Base-by-base conservation (phyloP, 2,329 filamentous ascomycete species). In the Aspergillus tanneri region DNA sequence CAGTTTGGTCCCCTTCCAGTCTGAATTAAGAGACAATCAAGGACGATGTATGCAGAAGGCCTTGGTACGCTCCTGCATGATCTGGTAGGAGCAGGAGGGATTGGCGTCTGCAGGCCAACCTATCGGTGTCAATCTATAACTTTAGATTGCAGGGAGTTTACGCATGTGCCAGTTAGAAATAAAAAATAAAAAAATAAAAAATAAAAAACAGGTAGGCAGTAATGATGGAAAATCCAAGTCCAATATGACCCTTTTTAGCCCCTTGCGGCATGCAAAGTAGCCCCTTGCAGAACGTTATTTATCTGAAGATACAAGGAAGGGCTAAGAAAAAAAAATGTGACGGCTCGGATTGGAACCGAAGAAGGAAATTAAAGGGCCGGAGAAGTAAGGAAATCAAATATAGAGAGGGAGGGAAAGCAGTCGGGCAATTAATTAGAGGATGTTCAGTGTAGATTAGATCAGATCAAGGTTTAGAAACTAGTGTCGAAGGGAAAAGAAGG, bases 1-100 rank as follows among this genome's bases (percentile, higher is more conserved):
- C 46, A 45, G 43, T 21, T 50, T 52, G 27, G 35, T 21, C 47
- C 51, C 45, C 46, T 48, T 22, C 43, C 43, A 46, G 44, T 30
- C 16, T 21, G 41, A 37, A 37, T 46, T 44, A 52, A 48, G 44
- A 50, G 47, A 50, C 46, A 54, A 36, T 56, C 47, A 54, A 46
- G 42, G 43, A 54, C 49, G 44, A 52, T 55, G 59, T 59, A 61
- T 61, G 59, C 61, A 56, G 53, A 54, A 49, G 44, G 52, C 32
- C 43, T 52, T 56, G 49, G 48, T 49, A 49, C 51, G 47, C 48
- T 45, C 52, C 54, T 58, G 60, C 64, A 67, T 67, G 61, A 60
- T 67, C 59, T 54, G 55, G 56, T 55, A 47, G 44, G 43, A 46
- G 45, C 25, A 42, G 28, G 46, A 50, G 44, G 47, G 47, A 54